These are phyloP conservation scores for Boletus barrowsii DNA, from an alignment of 768 basidiomycete species.

Conservation along the genomic window DNA sequence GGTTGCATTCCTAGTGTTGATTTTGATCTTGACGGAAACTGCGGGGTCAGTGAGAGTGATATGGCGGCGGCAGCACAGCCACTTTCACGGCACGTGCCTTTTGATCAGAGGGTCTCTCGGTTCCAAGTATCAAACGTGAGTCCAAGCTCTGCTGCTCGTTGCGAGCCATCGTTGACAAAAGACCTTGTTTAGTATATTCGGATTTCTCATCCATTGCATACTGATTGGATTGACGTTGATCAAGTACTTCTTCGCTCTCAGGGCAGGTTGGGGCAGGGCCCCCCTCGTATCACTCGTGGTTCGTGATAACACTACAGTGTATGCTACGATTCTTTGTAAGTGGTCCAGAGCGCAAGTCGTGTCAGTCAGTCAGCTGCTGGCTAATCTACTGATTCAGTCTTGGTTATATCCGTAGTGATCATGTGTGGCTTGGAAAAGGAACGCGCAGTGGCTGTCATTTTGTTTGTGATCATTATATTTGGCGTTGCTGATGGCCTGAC, in stretches of 20 bases:
- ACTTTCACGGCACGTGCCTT: conserved; percentile 12
- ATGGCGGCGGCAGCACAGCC: not conserved
- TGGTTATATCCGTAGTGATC: conserved; percentile 1
- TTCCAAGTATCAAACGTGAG: conserved; percentile 10
- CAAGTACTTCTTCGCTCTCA: conserved; percentile 18
- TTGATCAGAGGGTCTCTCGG: not conserved
- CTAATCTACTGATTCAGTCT: not conserved
- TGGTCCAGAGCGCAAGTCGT: not conserved
- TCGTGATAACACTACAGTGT: conserved; percentile 15
- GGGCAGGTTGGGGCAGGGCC: conserved; percentile 14
- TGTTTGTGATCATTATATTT: conserved; percentile 5
- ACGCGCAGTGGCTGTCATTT: not conserved
- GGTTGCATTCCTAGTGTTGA: conserved; percentile 4
- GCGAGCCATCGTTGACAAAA: not conserved
- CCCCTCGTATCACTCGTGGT: conserved; percentile 21
- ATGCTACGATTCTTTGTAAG: conserved; percentile 10
- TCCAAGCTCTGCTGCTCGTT: not conserved
- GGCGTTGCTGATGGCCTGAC: not conserved
- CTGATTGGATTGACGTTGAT: conserved; percentile 14
- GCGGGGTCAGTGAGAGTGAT: conserved; percentile 2
- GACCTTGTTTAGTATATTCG: conserved; percentile 7
- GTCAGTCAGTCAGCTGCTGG: not conserved
- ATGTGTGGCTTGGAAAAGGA: not conserved
- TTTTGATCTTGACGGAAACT: conserved; percentile 4
- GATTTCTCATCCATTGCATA: conserved; percentile 12